Conservation (phyloP, 371 early-diverging fungal species). For the Mucor lusitanicus region DNA sequence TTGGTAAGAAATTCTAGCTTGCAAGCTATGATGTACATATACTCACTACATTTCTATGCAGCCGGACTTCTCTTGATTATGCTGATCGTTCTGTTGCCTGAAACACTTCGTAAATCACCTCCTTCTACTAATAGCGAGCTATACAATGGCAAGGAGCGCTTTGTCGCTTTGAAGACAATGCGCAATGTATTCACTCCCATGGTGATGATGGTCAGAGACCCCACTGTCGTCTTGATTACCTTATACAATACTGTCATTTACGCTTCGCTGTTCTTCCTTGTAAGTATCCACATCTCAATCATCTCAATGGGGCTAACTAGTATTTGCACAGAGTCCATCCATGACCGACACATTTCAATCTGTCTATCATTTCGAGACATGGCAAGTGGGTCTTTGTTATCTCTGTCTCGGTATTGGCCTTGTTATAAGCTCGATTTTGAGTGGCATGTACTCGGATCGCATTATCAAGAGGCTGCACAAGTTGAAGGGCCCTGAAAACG, state of each 20-base stretch:
- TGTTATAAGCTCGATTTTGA: slow-evolving; percentile 44
- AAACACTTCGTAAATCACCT: slow-evolving; percentile 2
- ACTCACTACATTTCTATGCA: neutral
- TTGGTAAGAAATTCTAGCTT: slow-evolving; percentile 5
- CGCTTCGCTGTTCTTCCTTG: slow-evolving; percentile 28
- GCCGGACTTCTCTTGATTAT: slow-evolving; percentile 6
- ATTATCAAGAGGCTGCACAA: slow-evolving; percentile 31
- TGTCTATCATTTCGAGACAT: slow-evolving; percentile 32
- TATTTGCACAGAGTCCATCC: slow-evolving; percentile 34
- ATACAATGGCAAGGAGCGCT: neutral
- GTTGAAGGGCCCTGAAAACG: neutral
- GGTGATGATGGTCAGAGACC: slow-evolving; percentile 20
- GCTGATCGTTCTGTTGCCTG: neutral
- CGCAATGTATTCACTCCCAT: slow-evolving; percentile 13
- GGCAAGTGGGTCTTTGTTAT: slow-evolving; percentile 45
- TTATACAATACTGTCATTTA: slow-evolving; percentile 29
- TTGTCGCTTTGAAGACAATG: neutral
- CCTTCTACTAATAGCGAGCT: neutral
- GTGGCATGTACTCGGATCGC: slow-evolving; percentile 50
- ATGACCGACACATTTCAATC: slow-evolving; percentile 38
- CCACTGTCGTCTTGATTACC: slow-evolving; percentile 26
- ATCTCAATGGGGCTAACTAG: neutral
- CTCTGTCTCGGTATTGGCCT: slow-evolving; percentile 50
- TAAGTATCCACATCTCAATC: neutral
- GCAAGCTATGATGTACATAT: neutral